Percentiles rank a stretch among this genome's conserved stretches.
Evolutionary conservation across 2,329 filamentous ascomycete species (phyloP).

Genomic region (Intubia oerlemansii): DNA sequence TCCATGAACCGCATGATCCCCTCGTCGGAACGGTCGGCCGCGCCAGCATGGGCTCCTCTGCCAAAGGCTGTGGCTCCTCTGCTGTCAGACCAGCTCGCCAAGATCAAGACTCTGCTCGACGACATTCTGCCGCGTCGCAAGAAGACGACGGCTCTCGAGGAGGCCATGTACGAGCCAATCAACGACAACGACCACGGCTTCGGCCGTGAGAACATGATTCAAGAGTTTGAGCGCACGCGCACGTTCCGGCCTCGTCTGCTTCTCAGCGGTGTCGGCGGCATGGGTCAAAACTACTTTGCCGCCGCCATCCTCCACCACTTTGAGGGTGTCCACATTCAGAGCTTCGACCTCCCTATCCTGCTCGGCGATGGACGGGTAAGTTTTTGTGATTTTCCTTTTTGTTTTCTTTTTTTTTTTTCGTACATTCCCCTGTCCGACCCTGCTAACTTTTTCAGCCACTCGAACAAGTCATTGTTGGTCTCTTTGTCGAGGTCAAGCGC

Average conservation of each 20-base stretch:
- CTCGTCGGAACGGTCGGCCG: conserved; percentile 76
- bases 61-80: conserved; percentile 65
- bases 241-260: conserved; percentile 78
- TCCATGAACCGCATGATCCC: conserved; percentile 92
- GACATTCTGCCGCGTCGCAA: conserved; percentile 68
- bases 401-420: too few relatives aligned
- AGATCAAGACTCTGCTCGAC: conserved; percentile 50
- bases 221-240: conserved; percentile 69
- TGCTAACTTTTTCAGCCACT: conserved; percentile 28
- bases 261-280: conserved; percentile 61
- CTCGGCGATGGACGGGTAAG: conserved; percentile 61
- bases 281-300: conserved; percentile 84
- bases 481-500: conserved; percentile 81
- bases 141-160: conserved; percentile 72
- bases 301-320: conserved; percentile 75
- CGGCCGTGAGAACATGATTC: conserved; percentile 50
- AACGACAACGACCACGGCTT: conserved; percentile 69
- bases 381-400: not conserved
- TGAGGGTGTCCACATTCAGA: conserved; percentile 85
- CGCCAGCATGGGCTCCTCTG: conserved; percentile 64
- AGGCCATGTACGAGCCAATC: conserved; percentile 79
- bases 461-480: conserved; percentile 73
- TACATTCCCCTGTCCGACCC: not conserved
- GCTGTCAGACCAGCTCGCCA: conserved; percentile 46
- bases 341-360: conserved; percentile 76